Evolutionary conservation across 179 eudicot species (phyloP).

Genomic region (Beta macrorhiza): DNA sequence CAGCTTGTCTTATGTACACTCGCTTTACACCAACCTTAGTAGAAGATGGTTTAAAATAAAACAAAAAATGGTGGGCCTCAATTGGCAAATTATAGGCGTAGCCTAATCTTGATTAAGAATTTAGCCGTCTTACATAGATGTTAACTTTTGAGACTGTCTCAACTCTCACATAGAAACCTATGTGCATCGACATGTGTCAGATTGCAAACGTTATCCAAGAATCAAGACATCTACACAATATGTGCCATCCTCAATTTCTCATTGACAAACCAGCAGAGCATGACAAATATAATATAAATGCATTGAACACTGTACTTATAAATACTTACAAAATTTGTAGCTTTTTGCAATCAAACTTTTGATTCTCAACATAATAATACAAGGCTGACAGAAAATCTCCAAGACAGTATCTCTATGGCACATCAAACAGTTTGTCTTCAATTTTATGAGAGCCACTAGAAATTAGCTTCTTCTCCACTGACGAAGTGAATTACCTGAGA

Average conservation of each 20-base stretch:
- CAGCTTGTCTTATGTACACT: background rate
- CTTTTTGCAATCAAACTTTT: background rate
- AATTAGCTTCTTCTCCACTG: background rate
- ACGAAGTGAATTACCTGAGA: background rate
- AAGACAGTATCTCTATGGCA: background rate
- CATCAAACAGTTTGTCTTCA: background rate
- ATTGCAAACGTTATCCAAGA: background rate
- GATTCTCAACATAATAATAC: background rate
- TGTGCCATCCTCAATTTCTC: no score
- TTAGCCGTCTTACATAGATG: background rate
- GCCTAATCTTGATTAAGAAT: background rate
- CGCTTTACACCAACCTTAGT: background rate
- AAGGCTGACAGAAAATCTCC: background rate
- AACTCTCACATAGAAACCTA: no score
- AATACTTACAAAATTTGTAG: background rate
- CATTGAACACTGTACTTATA: background rate
- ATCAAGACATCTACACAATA: no score
- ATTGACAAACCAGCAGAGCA: background rate
- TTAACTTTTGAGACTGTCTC: no score
- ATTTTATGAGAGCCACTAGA: background rate
- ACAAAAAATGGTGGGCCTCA: background rate
- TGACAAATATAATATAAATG: background rate
- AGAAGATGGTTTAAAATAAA: background rate
- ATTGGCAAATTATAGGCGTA: background rate
- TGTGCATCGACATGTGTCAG: background rate